Conservation (phyloP, 2,329 filamentous ascomycete genomes). For the Talaromyces sp. region DNA sequence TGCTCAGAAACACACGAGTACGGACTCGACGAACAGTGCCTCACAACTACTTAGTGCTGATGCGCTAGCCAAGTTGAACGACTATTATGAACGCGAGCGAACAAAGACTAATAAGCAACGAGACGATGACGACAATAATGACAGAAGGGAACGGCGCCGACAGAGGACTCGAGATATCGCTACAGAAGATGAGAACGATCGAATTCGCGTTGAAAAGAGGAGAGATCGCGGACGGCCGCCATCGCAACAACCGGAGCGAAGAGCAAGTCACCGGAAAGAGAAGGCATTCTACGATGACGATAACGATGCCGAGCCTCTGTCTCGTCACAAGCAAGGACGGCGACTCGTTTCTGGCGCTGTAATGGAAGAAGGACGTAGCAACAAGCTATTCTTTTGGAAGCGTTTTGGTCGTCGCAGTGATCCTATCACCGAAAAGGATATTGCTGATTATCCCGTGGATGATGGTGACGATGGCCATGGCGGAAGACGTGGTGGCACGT, state of each 20-base stretch:
- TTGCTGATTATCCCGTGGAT: conserved; percentile 17
- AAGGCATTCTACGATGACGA: conserved; percentile 18
- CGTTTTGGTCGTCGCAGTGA: conserved; percentile 29
- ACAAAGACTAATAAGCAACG: conserved; percentile 33
- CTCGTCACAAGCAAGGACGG: conserved; percentile 50
- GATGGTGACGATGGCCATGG: conserved; percentile 7
- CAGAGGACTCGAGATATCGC: conserved; percentile 19
- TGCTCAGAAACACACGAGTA: conserved; percentile 31
- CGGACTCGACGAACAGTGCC: conserved; percentile 43
- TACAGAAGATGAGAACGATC: conserved; percentile 10
- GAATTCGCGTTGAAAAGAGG: conserved; percentile 17
- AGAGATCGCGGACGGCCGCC: conserved; percentile 9
- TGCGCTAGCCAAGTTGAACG: conserved; percentile 64
- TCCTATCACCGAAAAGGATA: conserved; percentile 47
- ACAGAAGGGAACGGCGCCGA: conserved; percentile 11
- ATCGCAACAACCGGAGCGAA: neutral
- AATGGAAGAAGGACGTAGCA: conserved; percentile 61
- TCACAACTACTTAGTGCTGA: conserved; percentile 48
- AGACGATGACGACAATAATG: conserved; percentile 27
- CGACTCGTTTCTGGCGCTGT: conserved; percentile 68
- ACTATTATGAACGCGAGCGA: conserved; percentile 57
- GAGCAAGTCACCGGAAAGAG: conserved; percentile 10
- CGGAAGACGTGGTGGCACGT: conserved; percentile 27
- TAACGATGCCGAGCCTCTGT: conserved; percentile 11
- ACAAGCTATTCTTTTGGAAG: conserved; percentile 50